Percentiles rank a stretch among this genome's conserved stretches.
phyloP scores from a whole-genome alignment of 208 protist species.

The Trypanosomatidae sp. region DNA sequence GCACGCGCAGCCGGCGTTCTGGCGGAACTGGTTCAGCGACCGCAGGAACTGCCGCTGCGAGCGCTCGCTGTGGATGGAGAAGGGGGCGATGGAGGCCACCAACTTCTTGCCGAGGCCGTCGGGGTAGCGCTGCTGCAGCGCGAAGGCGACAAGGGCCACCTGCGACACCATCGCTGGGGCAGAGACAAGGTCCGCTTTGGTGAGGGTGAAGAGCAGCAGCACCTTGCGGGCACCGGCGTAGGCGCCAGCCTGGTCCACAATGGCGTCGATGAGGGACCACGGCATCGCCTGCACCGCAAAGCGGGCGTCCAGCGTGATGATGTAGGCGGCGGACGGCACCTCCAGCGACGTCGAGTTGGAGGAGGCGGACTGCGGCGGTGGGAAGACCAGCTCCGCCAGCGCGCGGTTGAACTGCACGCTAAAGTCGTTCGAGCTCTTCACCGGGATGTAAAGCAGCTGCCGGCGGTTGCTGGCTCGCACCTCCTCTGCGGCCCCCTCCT shows the following conservation, averaged over 20 bases:
- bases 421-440: slow-evolving; percentile 65
- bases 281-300: slow-evolving; percentile 83
- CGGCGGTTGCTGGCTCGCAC: slow-evolving; percentile 39
- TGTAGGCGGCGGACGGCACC: slow-evolving; percentile 68
- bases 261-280: slow-evolving; percentile 80
- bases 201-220: slow-evolving; percentile 80
- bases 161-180: slow-evolving; percentile 71
- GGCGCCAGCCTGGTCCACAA: slow-evolving; percentile 50
- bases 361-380: slow-evolving; percentile 1
- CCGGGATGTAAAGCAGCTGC: slow-evolving; percentile 65
- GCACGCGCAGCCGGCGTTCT: slow-evolving; percentile 50
- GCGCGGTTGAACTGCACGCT: slow-evolving; percentile 69
- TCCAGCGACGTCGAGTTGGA: slow-evolving; percentile 30
- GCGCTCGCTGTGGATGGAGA: slow-evolving; percentile 69
- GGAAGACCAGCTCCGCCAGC: slow-evolving; percentile 70
- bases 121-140: slow-evolving; percentile 61
- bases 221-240: slow-evolving; percentile 64
- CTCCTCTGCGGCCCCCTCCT: slow-evolving; percentile 7
- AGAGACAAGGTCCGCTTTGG: slow-evolving; percentile 86
- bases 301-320: slow-evolving; percentile 83
- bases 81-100: slow-evolving; percentile 47
- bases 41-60: slow-evolving; percentile 54
- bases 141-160: slow-evolving; percentile 63
- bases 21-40: slow-evolving; percentile 65
- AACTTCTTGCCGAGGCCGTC: slow-evolving; percentile 41